Base-by-base conservation (phyloP, 78 protist species). In the Guillardia theta region DNA sequence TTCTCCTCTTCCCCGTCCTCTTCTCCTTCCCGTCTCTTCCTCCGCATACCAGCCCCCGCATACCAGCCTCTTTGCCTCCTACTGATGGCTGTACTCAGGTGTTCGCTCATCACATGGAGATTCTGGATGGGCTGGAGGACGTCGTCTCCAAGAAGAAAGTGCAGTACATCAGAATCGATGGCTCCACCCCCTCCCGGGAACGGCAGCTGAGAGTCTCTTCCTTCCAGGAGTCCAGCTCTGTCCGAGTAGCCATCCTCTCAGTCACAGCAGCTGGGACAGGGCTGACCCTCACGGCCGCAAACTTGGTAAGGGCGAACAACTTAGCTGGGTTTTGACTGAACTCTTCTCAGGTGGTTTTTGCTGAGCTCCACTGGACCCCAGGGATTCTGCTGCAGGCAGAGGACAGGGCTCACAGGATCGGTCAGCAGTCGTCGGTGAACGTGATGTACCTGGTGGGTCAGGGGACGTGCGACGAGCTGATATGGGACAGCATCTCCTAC, bases 381-480 rank as follows among this genome's bases (percentile, higher is more conserved):
- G 90, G 90, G 10, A 8, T 39, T 22, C 88, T 77, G 39, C 88
- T 77, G 47, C 88, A 77, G 88, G 88, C 88, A 39, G 88, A 77
- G 88, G 88, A 77, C 88, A 41, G 88, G 45, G 88, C 18, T 6
- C 88, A 77, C 88, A 41, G 88, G 50, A 77, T 77, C 5, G 88
- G 88, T 6, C 88, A 77, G 88, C 37, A 77, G 50, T 77, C 37
- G n/a, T 36, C 18, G 45, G 90, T 78, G 15, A 78, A 18, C 0
- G 33, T 77, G 50, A 41, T 41, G 39, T 77, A 77, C 88, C 88
- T 77, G 88, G 18, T 77, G 18, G 88, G 50, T 41, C 88, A 77
- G 45, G 88, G 88, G 37, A 77, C 88, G 48, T 77, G 88, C 88
- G 88, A 77, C 88, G 88, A 77, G 19, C 37, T 77, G 37, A 77